These are phyloP conservation scores for Aspergillus incahuasiensis DNA, from an alignment of 495 filamentous ascomycete genomes.

Conservation along the genomic window DNA sequence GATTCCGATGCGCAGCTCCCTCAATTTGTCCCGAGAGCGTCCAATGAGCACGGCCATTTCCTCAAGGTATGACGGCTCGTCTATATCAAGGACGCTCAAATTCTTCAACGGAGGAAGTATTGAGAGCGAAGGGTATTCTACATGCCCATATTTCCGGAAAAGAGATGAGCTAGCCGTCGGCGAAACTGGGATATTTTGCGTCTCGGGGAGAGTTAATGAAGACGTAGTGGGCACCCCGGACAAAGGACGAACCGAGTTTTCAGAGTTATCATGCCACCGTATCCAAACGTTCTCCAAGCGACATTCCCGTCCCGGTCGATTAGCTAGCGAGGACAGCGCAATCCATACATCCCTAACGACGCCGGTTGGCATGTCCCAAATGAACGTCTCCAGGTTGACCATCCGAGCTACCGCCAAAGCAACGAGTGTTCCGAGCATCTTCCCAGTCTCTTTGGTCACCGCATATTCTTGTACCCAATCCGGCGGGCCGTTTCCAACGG, in stretches of 20 bases:
- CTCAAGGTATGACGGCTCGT: conserved; percentile 81
- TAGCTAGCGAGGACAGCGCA: conserved; percentile 69
- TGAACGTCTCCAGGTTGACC: conserved; percentile 83
- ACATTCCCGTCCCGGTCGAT: conserved; percentile 55
- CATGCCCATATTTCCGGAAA: conserved; percentile 42
- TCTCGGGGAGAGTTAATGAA: conserved; percentile 22
- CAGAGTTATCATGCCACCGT: conserved; percentile 81
- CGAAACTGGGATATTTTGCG: conserved; percentile 9
- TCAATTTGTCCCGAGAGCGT: conserved; percentile 60
- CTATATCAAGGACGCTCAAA: conserved; percentile 81
- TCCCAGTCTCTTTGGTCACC: conserved; percentile 83
- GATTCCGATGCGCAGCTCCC: conserved; percentile 78
- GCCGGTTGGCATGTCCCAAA: conserved; percentile 97
- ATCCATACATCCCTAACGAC: conserved; percentile 84
- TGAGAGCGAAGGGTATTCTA: conserved; percentile 84
- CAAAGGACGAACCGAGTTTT: conserved; percentile 32
- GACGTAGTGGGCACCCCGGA: conserved; percentile 16
- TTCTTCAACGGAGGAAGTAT: conserved; percentile 76
- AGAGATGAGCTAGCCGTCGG: conserved; percentile 15
- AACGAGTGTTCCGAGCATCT: conserved; percentile 91
- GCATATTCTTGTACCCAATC: conserved; percentile 85
- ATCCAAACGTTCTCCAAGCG: conserved; percentile 80
- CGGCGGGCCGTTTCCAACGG: conserved; percentile 78
- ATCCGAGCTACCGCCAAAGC: conserved; percentile 80
- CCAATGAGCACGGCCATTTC: conserved; percentile 82